Evolutionary conservation across 1,284 basidiomycete genomes (phyloP).

Genomic region (Termitomyces sp.): DNA sequence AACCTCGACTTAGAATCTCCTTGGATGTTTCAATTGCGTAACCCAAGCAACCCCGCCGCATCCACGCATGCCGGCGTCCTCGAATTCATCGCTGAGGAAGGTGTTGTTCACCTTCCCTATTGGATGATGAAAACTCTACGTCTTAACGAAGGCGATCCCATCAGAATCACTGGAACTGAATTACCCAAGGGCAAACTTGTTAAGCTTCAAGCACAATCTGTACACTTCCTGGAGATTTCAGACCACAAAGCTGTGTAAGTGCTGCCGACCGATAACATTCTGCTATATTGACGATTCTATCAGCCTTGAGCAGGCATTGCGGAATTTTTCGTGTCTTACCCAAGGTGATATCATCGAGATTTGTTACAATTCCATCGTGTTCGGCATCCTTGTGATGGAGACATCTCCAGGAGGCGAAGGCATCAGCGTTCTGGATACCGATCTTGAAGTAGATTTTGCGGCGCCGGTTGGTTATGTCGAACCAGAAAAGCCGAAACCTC

Average conservation of each 20-base stretch:
- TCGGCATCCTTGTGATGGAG: constrained; percentile 96
- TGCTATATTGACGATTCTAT: constrained; percentile 1
- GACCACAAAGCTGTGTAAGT: constrained; percentile 97
- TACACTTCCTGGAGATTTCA: constrained; percentile 90
- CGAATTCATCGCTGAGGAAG: constrained; percentile 98
- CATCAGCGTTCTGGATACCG: constrained; percentile 91
- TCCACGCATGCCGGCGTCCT: constrained; percentile 96
- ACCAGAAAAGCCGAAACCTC: constrained; percentile 79
- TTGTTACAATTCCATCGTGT: constrained; percentile 87
- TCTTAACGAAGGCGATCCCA: constrained; percentile 91
- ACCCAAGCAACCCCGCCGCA: constrained; percentile 80
- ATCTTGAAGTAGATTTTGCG: constrained; percentile 89
- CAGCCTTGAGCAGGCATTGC: constrained; percentile 91
- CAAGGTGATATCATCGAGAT: constrained; percentile 93
- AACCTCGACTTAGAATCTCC: constrained; percentile 88
- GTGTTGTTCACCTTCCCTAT: constrained; percentile 90
- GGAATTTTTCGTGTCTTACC: constrained; percentile 89
- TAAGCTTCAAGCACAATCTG: constrained; percentile 94
- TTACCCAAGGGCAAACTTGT: constrained; percentile 93
- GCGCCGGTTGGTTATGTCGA: constrained; percentile 81
- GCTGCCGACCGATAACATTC: background rate
- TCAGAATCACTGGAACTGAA: constrained; percentile 85
- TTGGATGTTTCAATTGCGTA: constrained; percentile 95
- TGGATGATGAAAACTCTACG: constrained; percentile 99
- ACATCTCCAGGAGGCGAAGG: constrained; percentile 83